A percentile compares a stretch with the other conserved stretches of the same genome.
Conservation (phyloP, 257 asterid genomes). For the Handroanthus guayacan region DNA sequence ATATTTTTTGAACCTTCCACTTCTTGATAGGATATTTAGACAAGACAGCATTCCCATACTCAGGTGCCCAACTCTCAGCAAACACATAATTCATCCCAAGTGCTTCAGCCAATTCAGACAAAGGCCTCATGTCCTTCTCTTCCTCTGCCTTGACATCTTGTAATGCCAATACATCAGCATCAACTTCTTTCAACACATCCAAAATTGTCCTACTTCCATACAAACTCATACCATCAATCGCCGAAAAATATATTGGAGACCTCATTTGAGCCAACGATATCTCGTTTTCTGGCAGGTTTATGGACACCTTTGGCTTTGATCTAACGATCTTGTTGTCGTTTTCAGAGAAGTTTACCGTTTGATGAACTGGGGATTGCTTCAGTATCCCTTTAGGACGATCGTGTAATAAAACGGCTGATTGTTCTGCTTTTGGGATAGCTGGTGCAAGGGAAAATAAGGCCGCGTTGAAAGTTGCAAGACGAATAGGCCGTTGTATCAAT, state of each 20-base stretch:
- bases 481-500: slow-evolving; percentile 49
- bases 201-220: slow-evolving; percentile 53
- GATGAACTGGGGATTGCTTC: slow-evolving; percentile 70
- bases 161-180: slow-evolving; percentile 81
- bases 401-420: slow-evolving; percentile 43
- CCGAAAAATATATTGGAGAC: slow-evolving; percentile 78
- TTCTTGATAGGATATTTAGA: slow-evolving; percentile 92
- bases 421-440: slow-evolving; percentile 66
- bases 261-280: slow-evolving; percentile 82
- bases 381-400: slow-evolving; percentile 77
- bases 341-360: slow-evolving; percentile 31
- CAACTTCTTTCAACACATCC: slow-evolving; percentile 81
- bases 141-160: slow-evolving; percentile 98
- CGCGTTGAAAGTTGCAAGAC: slow-evolving; percentile 87
- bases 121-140: slow-evolving; percentile 79
- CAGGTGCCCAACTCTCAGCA: slow-evolving; percentile 99
- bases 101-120: slow-evolving; percentile 84
- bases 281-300: slow-evolving; percentile 87
- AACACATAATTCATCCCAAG: slow-evolving; percentile 87
- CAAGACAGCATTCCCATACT: slow-evolving; percentile 87
- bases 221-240: slow-evolving; percentile 52
- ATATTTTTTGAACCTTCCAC: slow-evolving; percentile 75
- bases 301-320: slow-evolving; percentile 66
- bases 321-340: neutral
- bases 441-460: slow-evolving; percentile 95